Evolutionary conservation across 2,329 filamentous ascomycete genomes (phyloP), one percentile per base, ranked within the genome.

Genomic region (Penicillium decumbens): DNA sequence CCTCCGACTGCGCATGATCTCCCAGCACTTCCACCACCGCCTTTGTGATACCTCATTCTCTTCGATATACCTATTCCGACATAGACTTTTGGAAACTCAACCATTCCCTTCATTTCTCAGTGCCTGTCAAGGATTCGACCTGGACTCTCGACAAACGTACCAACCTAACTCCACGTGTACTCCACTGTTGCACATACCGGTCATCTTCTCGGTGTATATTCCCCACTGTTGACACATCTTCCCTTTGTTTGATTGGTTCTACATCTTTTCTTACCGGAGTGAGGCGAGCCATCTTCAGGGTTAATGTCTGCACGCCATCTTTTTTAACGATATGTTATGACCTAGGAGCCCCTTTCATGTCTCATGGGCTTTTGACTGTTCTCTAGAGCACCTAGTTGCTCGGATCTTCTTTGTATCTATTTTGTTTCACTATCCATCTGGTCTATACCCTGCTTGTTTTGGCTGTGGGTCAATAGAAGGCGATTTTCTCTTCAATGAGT

Each of bases 271-370:
- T 49, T 38, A 38, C 41, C 35, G 38, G 44, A 43, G 41, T 50
- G 44, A 43, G 48, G 32, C 39, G 50, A 50, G 10, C 20, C 45
- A 38, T 51, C 25, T 38, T 49, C 41, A 37, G 28, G 35, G 48
- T 46, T 56, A 54, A 59, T 60, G 56, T 55, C 46, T 58, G 43
- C 42, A 58, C 42, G 58, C 46, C 44, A 49, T 55, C 47, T 47
- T 49, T 48, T 49, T 46, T 59, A 56, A 60, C 58, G 58, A 59
- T 49, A 43, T 52, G 41, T 56, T 49, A 60, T 46, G 58, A 60
- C 40, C 40, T 46, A 39, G 40, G 43, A 30, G 32, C 44, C 32
- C 25, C 35, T 27, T 50, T 47, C 28, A 38, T 52, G 41, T 49
- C 43, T 23, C 45, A 41, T 47, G 47, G 35, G 43, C 39, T 44